Conservation (phyloP, 176 grass and related monocot species). For the Typha latifolia region DNA sequence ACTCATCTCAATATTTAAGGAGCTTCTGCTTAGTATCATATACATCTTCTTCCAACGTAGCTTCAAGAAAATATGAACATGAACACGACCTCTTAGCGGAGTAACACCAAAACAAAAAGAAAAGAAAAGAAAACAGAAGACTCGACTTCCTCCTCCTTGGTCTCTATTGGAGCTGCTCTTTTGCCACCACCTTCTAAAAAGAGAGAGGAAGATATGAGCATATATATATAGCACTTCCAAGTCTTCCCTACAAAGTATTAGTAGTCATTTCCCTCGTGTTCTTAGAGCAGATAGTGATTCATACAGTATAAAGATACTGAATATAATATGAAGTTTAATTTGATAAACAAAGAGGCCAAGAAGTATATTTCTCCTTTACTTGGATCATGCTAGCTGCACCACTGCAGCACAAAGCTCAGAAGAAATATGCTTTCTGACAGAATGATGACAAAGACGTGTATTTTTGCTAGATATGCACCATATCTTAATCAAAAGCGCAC, state of each 20-base stretch:
- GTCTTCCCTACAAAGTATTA: neutral
- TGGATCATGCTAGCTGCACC: neutral
- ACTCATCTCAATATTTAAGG: too few species aligned
- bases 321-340: neutral
- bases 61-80: too few species aligned
- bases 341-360: slow-evolving; percentile 5
- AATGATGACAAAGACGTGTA: neutral
- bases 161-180: neutral
- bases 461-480: neutral
- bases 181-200: neutral
- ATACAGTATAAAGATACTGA: neutral
- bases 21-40: too few species aligned
- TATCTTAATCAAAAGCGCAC: neutral
- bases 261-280: neutral
- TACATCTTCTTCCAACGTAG: too few species aligned
- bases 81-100: too few species aligned
- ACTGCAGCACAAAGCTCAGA: neutral
- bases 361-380: neutral
- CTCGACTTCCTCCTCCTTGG: neutral
- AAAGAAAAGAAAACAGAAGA: too few species aligned
- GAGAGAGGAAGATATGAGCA: too few species aligned
- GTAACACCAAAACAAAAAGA: neutral
- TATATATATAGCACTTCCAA: too few species aligned
- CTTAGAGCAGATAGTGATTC: neutral
- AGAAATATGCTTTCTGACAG: neutral